phyloP scores from a whole-genome alignment of 2,329 filamentous ascomycete species.

The Xylariaceae sp. region DNA sequence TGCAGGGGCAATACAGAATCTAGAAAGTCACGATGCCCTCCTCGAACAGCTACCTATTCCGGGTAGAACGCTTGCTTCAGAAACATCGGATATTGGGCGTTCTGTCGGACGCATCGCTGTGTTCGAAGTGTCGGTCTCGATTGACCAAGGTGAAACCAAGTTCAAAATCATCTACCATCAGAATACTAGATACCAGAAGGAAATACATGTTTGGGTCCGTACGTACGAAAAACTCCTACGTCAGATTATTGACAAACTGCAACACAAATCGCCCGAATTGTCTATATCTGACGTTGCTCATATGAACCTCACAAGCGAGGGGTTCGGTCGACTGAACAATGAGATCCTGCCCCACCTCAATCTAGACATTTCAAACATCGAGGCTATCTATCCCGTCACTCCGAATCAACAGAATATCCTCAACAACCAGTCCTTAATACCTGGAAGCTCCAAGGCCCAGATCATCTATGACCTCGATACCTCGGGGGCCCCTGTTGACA shows the following conservation, averaged over 20 bases:
- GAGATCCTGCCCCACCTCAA: conserved; percentile 45
- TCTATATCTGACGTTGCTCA: conserved; percentile 54
- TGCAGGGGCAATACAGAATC: conserved; percentile 51
- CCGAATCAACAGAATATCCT: conserved; percentile 54
- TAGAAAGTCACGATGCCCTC: conserved; percentile 51
- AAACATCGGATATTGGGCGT: conserved; percentile 48
- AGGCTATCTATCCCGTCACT: conserved; percentile 53
- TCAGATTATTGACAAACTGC: conserved; percentile 47
- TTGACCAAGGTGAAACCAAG: conserved; percentile 49
- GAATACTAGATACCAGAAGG: conserved; percentile 44
- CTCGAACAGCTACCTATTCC: conserved; percentile 51
- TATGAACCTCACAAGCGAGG: conserved; percentile 50
- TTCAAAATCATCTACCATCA: conserved; percentile 51
- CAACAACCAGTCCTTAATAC: conserved; percentile 46
- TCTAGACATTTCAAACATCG: conserved; percentile 49
- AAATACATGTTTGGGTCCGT: conserved; percentile 50
- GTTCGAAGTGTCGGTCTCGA: conserved; percentile 53
- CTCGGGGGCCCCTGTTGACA: conserved; percentile 44
- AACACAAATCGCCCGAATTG: conserved; percentile 48
- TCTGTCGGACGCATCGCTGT: conserved; percentile 52
- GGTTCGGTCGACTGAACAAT: conserved; percentile 47
- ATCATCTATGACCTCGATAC: conserved; percentile 52
- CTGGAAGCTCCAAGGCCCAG: conserved; percentile 48
- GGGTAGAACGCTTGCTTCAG: conserved; percentile 41
- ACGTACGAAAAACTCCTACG: conserved; percentile 50